Evolutionary conservation across 352 stramenopile species (phyloP).

Genomic region (Nothophytophthora sp.): DNA sequence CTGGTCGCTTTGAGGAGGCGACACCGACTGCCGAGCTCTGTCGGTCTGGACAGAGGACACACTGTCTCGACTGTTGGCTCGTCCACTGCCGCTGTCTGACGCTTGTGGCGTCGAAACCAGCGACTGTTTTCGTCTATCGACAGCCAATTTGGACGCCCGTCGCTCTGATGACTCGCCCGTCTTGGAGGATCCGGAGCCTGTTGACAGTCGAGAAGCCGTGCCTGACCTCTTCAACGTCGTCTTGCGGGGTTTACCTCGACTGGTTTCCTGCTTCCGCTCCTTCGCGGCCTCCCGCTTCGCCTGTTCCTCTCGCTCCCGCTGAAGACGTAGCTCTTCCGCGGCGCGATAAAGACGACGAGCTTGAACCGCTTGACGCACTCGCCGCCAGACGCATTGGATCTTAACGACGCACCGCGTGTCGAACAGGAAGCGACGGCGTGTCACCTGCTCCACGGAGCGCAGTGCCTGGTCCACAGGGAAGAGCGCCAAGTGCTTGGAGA

Average conservation of each 20-base stretch:
- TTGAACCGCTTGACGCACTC: conserved; percentile 40
- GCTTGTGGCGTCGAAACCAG: conserved; percentile 1
- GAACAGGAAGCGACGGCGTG: conserved; percentile 50
- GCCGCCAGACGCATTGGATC: conserved; percentile 63
- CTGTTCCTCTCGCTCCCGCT: conserved; percentile 47
- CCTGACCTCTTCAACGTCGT: conserved; percentile 16
- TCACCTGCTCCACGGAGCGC: conserved; percentile 53
- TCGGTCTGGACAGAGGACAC: conserved; percentile 1
- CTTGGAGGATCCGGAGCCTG: not conserved
- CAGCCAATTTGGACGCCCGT: not conserved
- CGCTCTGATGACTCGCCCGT: not conserved
- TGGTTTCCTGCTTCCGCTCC: conserved; percentile 25
- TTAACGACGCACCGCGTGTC: conserved; percentile 54
- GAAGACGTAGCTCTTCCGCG: conserved; percentile 42
- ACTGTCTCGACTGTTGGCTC: conserved; percentile 11
- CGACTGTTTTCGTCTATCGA: conserved; percentile 6
- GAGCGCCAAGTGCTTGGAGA: conserved; percentile 67
- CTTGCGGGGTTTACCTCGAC: conserved; percentile 15
- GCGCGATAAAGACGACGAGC: conserved; percentile 40
- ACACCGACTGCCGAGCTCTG: conserved; percentile 1
- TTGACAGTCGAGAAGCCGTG: not conserved
- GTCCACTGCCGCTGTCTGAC: conserved; percentile 11
- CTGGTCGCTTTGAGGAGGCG: conserved; percentile 17
- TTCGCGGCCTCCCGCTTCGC: conserved; percentile 22
- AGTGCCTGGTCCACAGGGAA: conserved; percentile 71